Conservation (phyloP, 2,329 filamentous ascomycete species). For the Neonectria hederae region DNA sequence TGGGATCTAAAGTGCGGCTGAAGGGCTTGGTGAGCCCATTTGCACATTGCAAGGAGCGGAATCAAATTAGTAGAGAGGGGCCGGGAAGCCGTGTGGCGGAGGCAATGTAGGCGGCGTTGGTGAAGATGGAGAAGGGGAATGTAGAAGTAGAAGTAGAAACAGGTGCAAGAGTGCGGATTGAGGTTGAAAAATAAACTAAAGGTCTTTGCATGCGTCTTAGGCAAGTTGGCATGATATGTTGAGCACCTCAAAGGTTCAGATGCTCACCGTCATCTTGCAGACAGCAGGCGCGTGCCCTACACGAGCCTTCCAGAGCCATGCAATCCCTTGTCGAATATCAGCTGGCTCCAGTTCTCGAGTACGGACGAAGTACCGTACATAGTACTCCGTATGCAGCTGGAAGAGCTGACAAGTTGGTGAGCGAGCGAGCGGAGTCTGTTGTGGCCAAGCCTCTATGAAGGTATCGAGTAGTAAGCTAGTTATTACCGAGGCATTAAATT, state of each 20-base stretch:
- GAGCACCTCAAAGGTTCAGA: neutral
- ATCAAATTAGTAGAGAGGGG: neutral
- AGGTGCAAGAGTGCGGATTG: neutral
- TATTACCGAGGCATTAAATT: neutral
- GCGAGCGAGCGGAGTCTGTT: too few relatives aligned
- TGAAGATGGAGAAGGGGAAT: slow-evolving; percentile 6
- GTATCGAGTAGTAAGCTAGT: neutral
- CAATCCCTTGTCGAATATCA: neutral
- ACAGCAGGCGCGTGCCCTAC: neutral
- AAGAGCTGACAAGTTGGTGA: too few relatives aligned
- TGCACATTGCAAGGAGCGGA: neutral
- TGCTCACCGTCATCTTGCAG: neutral
- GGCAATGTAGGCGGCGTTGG: slow-evolving; percentile 7
- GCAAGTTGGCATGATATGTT: neutral
- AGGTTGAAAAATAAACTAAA: neutral
- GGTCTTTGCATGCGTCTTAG: neutral
- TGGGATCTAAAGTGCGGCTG: slow-evolving; percentile 20
- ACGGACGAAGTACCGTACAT: neutral
- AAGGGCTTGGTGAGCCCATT: slow-evolving; percentile 19
- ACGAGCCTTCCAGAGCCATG: neutral
- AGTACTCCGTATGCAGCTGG: neutral
- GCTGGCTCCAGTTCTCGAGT: neutral
- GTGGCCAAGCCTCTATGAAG: too few relatives aligned
- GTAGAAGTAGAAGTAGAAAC: neutral
- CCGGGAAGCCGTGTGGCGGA: slow-evolving; percentile 9